phyloP scores from a whole-genome alignment of 2,329 filamentous ascomycete genomes.

The Penicillium verrucosum region DNA sequence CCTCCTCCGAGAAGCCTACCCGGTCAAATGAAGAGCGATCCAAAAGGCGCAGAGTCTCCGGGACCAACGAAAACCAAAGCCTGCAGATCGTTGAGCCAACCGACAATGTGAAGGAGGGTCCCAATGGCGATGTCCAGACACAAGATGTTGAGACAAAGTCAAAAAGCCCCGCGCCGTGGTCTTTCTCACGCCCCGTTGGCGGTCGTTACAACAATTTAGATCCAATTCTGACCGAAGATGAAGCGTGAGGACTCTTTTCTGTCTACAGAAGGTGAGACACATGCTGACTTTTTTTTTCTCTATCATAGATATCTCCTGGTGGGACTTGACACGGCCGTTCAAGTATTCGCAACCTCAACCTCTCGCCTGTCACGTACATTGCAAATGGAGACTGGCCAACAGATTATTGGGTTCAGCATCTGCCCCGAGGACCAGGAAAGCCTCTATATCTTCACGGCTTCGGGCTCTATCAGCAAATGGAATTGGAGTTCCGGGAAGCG shows the following conservation, averaged over 20 bases:
- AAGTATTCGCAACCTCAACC: conserved; percentile 75
- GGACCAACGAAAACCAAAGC: conserved; percentile 23
- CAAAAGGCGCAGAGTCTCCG: conserved; percentile 34
- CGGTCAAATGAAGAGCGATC: conserved; percentile 23
- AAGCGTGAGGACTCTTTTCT: conserved; percentile 44
- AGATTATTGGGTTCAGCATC: conserved; percentile 51
- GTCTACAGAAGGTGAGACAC: background rate
- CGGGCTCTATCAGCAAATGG: conserved; percentile 55
- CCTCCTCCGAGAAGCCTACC: conserved; percentile 22
- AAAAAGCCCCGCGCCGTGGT: conserved; percentile 37
- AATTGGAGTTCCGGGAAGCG: conserved; percentile 54
- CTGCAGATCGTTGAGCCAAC: conserved; percentile 24
- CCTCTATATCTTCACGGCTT: conserved; percentile 53
- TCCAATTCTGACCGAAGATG: conserved; percentile 57
- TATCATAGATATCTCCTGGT: conserved; percentile 66
- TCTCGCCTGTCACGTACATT: conserved; percentile 77
- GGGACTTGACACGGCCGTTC: conserved; percentile 69
- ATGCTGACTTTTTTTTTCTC: conserved; percentile 1
- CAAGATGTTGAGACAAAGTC: conserved; percentile 14
- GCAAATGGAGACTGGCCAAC: conserved; percentile 48
- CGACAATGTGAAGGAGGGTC: conserved; percentile 23
- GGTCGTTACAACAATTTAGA: conserved; percentile 57
- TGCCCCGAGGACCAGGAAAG: conserved; percentile 51
- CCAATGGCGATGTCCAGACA: conserved; percentile 4
- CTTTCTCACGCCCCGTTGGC: conserved; percentile 49